Evolutionary conservation across 1,284 basidiomycete species (phyloP).

Genomic region (Ceratobasidium sp.): DNA sequence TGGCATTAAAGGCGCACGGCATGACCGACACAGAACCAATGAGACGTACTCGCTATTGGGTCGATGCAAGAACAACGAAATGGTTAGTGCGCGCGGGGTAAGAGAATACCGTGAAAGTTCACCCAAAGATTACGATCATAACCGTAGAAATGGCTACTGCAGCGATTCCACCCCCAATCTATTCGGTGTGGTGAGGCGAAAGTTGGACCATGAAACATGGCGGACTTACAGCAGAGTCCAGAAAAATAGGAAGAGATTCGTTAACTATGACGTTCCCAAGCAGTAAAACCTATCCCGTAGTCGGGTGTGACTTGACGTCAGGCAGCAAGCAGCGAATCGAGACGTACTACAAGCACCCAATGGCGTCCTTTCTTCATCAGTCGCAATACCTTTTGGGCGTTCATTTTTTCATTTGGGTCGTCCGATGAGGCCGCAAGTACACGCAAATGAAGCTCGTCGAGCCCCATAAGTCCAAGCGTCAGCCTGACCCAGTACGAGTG

Average conservation of each 20-base stretch:
- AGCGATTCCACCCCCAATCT: slow-evolving; percentile 85
- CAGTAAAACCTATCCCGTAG: slow-evolving; percentile 70
- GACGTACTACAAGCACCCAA: slow-evolving; percentile 88
- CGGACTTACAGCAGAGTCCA: slow-evolving; percentile 81
- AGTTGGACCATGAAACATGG: slow-evolving; percentile 48
- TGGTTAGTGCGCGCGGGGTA: slow-evolving; percentile 11
- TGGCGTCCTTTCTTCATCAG: slow-evolving; percentile 86
- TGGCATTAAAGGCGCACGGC: slow-evolving; percentile 22
- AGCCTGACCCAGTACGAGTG: slow-evolving; percentile 57
- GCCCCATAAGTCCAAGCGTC: slow-evolving; percentile 93
- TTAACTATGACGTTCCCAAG: slow-evolving; percentile 90
- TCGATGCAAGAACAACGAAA: background rate
- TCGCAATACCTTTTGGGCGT: slow-evolving; percentile 80
- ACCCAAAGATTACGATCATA: slow-evolving; percentile 89
- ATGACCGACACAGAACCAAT: slow-evolving; percentile 44
- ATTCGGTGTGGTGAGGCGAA: slow-evolving; percentile 5
- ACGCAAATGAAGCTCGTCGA: slow-evolving; percentile 91
- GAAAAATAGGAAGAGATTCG: slow-evolving; percentile 92
- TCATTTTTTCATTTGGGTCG: slow-evolving; percentile 69
- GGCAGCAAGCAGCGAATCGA: background rate
- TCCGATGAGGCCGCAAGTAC: slow-evolving; percentile 86
- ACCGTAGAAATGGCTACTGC: slow-evolving; percentile 87
- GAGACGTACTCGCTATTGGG: slow-evolving; percentile 52
- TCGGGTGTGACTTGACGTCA: background rate
- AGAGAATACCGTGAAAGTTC: slow-evolving; percentile 51